Percentiles rank a stretch among this genome's conserved stretches.
These are phyloP conservation scores for Trypethelium eluteriae DNA, from an alignment of 495 filamentous ascomycete species.

Conservation along the genomic window DNA sequence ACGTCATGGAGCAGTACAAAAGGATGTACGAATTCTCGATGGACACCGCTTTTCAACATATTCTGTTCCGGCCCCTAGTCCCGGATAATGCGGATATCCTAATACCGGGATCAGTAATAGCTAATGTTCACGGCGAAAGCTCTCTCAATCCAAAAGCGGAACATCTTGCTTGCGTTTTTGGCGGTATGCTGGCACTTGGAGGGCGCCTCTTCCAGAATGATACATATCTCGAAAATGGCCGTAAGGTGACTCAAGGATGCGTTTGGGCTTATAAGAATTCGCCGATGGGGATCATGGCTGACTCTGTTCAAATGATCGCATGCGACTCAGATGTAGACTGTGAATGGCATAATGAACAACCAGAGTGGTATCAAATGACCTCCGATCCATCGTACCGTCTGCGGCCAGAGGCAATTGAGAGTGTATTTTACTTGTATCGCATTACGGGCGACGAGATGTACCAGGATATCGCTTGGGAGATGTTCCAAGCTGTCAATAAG, in stretches of 20 bases:
- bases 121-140: slow-evolving; percentile 3
- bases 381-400: slow-evolving; percentile 84
- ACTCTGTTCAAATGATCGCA: slow-evolving; percentile 43
- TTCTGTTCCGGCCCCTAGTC: slow-evolving; percentile 44
- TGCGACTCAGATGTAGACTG: slow-evolving; percentile 41
- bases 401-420: slow-evolving; percentile 91
- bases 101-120: slow-evolving; percentile 27
- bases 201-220: slow-evolving; percentile 50
- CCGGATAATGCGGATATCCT: slow-evolving; percentile 37
- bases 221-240: slow-evolving; percentile 46
- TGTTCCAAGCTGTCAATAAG: slow-evolving; percentile 86
- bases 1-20: slow-evolving; percentile 36
- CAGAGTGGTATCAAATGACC: slow-evolving; percentile 23
- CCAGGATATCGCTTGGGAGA: slow-evolving; percentile 95
- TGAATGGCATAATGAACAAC: slow-evolving; percentile 40
- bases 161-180: slow-evolving; percentile 53
- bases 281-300: slow-evolving; percentile 62
- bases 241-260: slow-evolving; percentile 74
- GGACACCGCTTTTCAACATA: slow-evolving; percentile 32
- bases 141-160: slow-evolving; percentile 37
- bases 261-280: slow-evolving; percentile 84
- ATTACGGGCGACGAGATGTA: slow-evolving; percentile 89
- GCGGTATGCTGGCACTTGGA: slow-evolving; percentile 48
- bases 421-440: slow-evolving; percentile 95
- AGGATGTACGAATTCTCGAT: slow-evolving; percentile 39